These are phyloP conservation scores for Lachancea lanzarotensis DNA, from an alignment of 805 yeast genomes.

Conservation along the genomic window DNA sequence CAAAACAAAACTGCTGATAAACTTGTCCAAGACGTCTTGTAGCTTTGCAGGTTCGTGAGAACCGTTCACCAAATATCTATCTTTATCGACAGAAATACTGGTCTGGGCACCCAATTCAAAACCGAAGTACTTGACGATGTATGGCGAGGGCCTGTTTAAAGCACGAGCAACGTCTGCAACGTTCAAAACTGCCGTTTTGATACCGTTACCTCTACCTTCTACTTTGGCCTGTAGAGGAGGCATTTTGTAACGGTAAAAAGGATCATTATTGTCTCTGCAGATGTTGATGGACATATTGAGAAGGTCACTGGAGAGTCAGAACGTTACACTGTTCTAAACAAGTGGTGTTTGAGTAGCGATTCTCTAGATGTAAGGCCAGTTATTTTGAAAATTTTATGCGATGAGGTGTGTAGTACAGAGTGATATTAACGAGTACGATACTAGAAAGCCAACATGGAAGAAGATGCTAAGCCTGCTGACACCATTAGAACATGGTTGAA, in stretches of 20 bases:
- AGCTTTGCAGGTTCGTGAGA: slow-evolving; percentile 83
- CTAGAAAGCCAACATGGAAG: too few relatives aligned
- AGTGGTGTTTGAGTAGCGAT: background rate
- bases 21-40: slow-evolving; percentile 92
- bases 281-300: slow-evolving; percentile 80
- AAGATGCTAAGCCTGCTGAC: too few relatives aligned
- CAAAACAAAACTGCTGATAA: slow-evolving; percentile 84
- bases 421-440: slow-evolving; percentile 1
- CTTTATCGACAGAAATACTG: slow-evolving; percentile 66
- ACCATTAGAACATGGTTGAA: too few relatives aligned
- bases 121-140: slow-evolving; percentile 91
- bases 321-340: background rate
- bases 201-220: slow-evolving; percentile 99
- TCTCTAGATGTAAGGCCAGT: background rate
- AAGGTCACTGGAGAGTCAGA: background rate
- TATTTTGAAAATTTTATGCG: background rate
- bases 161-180: slow-evolving; percentile 88
- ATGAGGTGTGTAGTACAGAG: slow-evolving; percentile 1
- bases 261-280: slow-evolving; percentile 95
- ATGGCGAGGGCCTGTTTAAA: slow-evolving; percentile 85
- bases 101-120: slow-evolving; percentile 97
- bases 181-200: slow-evolving; percentile 89
- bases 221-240: slow-evolving; percentile 95
- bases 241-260: slow-evolving; percentile 99
- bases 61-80: slow-evolving; percentile 90